These are phyloP conservation scores for Rickenella mellea DNA, from an alignment of 768 basidiomycete genomes.

Conservation along the genomic window DNA sequence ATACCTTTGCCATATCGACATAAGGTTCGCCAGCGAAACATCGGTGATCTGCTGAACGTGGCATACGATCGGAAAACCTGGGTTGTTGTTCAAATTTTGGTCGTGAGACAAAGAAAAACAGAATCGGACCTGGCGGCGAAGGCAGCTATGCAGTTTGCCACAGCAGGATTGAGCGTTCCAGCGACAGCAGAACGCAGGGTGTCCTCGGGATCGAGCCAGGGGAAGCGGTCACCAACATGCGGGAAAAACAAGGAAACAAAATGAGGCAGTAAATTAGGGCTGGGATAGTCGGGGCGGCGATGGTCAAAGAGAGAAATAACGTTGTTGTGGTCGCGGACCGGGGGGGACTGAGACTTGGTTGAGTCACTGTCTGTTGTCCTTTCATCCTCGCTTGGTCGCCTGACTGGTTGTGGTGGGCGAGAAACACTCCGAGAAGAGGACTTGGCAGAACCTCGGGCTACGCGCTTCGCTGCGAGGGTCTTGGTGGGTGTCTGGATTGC, in stretches of 20 bases:
- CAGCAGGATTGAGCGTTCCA: not conserved
- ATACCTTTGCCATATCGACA: not conserved
- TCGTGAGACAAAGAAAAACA: constrained; percentile 2
- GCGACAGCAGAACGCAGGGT: constrained; percentile 6
- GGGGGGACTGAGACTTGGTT: not conserved
- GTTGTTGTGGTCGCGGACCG: not conserved
- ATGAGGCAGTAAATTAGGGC: constrained; percentile 10
- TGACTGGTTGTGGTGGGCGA: not conserved
- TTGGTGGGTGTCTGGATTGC: not conserved
- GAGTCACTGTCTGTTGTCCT: no score
- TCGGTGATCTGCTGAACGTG: not conserved
- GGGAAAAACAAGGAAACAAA: constrained; percentile 14
- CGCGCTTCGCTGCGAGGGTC: not conserved
- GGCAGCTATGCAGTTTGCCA: constrained; percentile 5
- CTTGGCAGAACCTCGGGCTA: constrained; percentile 2
- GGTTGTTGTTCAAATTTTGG: constrained; percentile 1
- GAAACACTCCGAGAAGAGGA: not conserved
- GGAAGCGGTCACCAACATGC: constrained; percentile 13
- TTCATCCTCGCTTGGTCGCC: no score
- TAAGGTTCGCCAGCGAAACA: not conserved
- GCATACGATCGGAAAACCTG: not conserved
- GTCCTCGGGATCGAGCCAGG: constrained; percentile 14
- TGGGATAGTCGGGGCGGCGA: constrained; percentile 12
- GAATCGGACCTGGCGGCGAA: constrained; percentile 1
- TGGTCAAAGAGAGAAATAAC: constrained; percentile 10